phyloP scores from a whole-genome alignment of 2,329 filamentous ascomycete genomes.

The Trichoderma guizhouense region DNA sequence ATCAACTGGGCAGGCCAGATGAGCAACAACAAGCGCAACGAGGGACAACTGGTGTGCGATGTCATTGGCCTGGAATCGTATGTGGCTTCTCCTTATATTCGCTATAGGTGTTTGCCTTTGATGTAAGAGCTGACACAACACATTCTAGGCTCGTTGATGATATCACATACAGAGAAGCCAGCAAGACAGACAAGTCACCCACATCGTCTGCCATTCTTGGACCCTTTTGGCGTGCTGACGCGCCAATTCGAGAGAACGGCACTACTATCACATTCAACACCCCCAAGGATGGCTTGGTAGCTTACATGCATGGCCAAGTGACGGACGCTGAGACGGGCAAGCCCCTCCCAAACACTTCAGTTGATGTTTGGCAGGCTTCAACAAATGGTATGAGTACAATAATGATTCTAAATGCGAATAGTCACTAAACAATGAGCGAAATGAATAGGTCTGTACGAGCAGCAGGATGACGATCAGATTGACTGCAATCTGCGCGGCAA shows the following conservation, averaged over 20 bases:
- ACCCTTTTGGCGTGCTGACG: slow-evolving; percentile 76
- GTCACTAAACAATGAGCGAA: not conserved
- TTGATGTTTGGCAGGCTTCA: slow-evolving; percentile 78
- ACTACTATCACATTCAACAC: slow-evolving; percentile 59
- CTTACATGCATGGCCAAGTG: slow-evolving; percentile 62
- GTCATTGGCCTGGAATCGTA: slow-evolving; percentile 70
- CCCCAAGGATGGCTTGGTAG: slow-evolving; percentile 48
- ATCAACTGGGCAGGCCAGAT: slow-evolving; percentile 64
- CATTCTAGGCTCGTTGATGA: slow-evolving; percentile 64
- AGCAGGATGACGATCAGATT: slow-evolving; percentile 67
- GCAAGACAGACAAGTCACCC: slow-evolving; percentile 42
- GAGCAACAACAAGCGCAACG: slow-evolving; percentile 66
- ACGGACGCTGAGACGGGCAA: slow-evolving; percentile 56
- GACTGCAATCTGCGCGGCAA: slow-evolving; percentile 73
- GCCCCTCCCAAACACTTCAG: slow-evolving; percentile 61
- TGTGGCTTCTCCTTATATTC: slow-evolving; percentile 20
- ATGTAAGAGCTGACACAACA: not conserved
- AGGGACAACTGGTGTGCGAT: slow-evolving; percentile 69
- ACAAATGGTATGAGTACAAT: slow-evolving; percentile 54
- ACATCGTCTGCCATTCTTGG: slow-evolving; percentile 79
- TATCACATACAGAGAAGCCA: slow-evolving; percentile 64
- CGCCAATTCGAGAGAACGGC: slow-evolving; percentile 67
- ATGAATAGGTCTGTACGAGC: slow-evolving; percentile 56
- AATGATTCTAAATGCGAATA: not conserved
- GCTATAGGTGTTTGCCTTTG: not conserved